Base-by-base conservation (phyloP, 768 basidiomycete genomes). In the Cyclocybe aegerita region DNA sequence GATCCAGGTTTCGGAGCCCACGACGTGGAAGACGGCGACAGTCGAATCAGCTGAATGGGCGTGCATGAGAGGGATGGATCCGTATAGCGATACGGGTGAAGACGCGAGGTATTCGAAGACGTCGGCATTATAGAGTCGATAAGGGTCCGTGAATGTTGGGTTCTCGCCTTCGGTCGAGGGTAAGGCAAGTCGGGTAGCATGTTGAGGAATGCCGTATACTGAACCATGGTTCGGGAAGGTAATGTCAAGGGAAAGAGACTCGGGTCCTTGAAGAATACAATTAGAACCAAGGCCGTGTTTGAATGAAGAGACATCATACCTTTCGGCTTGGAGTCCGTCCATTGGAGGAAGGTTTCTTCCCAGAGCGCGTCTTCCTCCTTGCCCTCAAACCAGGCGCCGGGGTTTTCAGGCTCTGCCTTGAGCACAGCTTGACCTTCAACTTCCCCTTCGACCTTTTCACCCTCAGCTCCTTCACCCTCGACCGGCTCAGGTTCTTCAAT, bases 201-300 rank as follows among this genome's bases (percentile, higher is more conserved):
- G 97, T 68, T 99, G 92, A 9, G 97, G 95, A 38, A 99, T 95
- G 49, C 97, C 97, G 59, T 93, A 99, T 50, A 98, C 86, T 42
- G 91, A 88, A 30, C 83, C 85, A 51, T 94, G 93, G 50, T 83
- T 87, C 0, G 96, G 96, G 79, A 98, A 98, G 44, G 82, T 82
- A 60, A 99, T 88, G 59, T 99, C 97, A 52, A 99, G 65, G 0
- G 89, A 92, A 50, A 98, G 79, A 0, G 90, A 93, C 68, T 99
- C 94, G 30, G 97, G 97, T 9, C 97, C 96, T 98, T 54, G 37
- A 43, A n/a, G 51, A 54, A 49, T n/a, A 14, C 5, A 33, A 14
- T 52, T 32, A 54, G 44, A 36, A 23, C 23, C 23, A n/a, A 33
- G 2, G 32, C 39, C 17, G 31, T 16, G 17, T 12, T 35, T 14